These are phyloP conservation scores for Chaetomium strumarium DNA, from an alignment of 2,329 filamentous ascomycete genomes.

Conservation along the genomic window DNA sequence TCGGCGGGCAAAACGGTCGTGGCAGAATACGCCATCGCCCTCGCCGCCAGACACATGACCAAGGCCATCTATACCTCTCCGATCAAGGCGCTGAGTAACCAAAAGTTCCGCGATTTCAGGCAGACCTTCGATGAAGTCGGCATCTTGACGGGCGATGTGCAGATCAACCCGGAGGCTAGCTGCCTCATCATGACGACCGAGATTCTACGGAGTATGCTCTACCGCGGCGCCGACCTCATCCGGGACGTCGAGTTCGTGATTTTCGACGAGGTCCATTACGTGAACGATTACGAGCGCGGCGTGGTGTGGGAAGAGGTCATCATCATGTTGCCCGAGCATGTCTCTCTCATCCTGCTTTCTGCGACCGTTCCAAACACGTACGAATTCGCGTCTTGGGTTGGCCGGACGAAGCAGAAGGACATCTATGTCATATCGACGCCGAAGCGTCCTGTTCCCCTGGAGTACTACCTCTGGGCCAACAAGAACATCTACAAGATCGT, in stretches of 20 bases:
- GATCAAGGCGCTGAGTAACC: constrained; percentile 96
- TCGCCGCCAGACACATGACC: constrained; percentile 98
- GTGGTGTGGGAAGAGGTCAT: constrained; percentile 99
- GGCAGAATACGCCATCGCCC: constrained; percentile 92
- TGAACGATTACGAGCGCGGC: constrained; percentile 91
- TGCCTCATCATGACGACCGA: constrained; percentile 99
- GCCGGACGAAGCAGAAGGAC: constrained; percentile 94
- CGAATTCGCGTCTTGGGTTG: constrained; percentile 98
- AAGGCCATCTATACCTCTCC: constrained; percentile 99
- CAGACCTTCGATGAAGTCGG: constrained; percentile 90
- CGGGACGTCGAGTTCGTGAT: constrained; percentile 98
- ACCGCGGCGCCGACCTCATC: constrained; percentile 90
- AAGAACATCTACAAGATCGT: constrained; percentile 95
- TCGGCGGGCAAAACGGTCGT: constrained; percentile 98
- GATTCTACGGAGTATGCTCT: constrained; percentile 96
- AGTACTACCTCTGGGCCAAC: constrained; percentile 93
- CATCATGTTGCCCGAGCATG: constrained; percentile 97
- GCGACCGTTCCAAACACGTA: constrained; percentile 96
- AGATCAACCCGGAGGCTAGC: constrained; percentile 95
- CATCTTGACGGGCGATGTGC: constrained; percentile 93
- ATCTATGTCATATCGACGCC: constrained; percentile 98
- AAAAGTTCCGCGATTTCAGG: constrained; percentile 95
- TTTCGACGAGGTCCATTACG: constrained; percentile 98
- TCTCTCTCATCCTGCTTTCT: constrained; percentile 89
- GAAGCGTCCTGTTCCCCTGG: constrained; percentile 88